Evolutionary conservation across 2,329 filamentous ascomycete genomes (phyloP).

Genomic region (Epichloe baconii): DNA sequence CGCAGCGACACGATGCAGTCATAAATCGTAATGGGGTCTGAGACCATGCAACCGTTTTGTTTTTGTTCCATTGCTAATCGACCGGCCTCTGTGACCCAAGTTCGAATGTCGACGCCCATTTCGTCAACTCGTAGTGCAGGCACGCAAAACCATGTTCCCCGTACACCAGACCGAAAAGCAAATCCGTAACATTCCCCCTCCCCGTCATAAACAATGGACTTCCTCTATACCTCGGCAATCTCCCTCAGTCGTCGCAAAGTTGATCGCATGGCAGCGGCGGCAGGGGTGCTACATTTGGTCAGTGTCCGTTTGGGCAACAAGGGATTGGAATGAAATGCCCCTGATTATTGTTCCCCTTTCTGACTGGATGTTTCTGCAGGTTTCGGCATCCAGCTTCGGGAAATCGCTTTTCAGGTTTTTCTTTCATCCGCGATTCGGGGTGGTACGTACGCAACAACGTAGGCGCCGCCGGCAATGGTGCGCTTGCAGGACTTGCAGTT

Average conservation of each 20-base stretch:
- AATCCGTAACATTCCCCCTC: slow-evolving; percentile 24
- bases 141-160: slow-evolving; percentile 29
- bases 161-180: slow-evolving; percentile 35
- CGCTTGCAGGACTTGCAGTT: slow-evolving; percentile 93
- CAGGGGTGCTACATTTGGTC: slow-evolving; percentile 54
- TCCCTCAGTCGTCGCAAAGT: slow-evolving; percentile 95
- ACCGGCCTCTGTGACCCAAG: slow-evolving; percentile 27
- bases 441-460: slow-evolving; percentile 81
- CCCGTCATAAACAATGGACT: slow-evolving; percentile 11
- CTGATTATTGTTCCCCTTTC: background rate
- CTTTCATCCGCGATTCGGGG: background rate
- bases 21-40: slow-evolving; percentile 8
- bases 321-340: background rate
- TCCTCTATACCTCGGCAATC: slow-evolving; percentile 81
- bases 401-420: background rate
- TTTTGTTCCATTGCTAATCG: slow-evolving; percentile 30
- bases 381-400: background rate
- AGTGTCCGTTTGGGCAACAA: background rate
- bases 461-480: slow-evolving; percentile 63
- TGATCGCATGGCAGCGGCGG: slow-evolving; percentile 86
- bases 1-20: background rate
- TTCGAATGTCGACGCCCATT: slow-evolving; percentile 27
- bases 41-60: slow-evolving; percentile 24
- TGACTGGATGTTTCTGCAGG: background rate
- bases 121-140: slow-evolving; percentile 30